A percentile compares a stretch with the other conserved stretches of the same genome.
Evolutionary conservation across 164 flowering plant species (phyloP).

Genomic region (Annona squamosa): DNA sequence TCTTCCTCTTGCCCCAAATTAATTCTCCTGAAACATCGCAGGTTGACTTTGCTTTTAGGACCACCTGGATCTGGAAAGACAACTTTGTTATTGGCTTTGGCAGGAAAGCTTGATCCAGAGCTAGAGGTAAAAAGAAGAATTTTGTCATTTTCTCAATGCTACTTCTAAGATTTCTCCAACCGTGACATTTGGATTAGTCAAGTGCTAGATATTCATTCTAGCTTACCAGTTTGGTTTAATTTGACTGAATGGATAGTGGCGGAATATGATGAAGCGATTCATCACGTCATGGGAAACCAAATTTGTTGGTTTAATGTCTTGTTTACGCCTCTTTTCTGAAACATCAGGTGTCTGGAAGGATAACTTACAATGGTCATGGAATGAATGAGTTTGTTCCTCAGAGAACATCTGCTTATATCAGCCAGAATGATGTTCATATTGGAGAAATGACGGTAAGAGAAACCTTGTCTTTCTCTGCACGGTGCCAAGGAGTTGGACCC

Average conservation of each 20-base stretch:
- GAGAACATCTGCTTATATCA: constrained; percentile 57
- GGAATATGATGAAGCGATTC: not conserved
- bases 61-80: constrained; percentile 34
- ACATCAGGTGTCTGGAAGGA: constrained; percentile 40
- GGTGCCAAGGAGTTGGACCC: constrained; percentile 62
- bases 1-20: not conserved
- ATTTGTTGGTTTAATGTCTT: not conserved
- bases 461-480: constrained; percentile 50
- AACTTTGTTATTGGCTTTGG: constrained; percentile 27
- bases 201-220: not conserved
- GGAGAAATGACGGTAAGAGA: constrained; percentile 63
- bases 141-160: not conserved
- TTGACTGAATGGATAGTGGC: not conserved
- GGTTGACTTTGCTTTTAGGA: constrained; percentile 36
- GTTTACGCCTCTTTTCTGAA: not conserved
- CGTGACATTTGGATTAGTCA: not conserved
- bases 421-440: constrained; percentile 55
- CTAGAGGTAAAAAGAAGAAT: constrained; percentile 27
- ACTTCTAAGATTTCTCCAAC: not conserved
- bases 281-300: not conserved
- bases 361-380: constrained; percentile 64
- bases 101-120: constrained; percentile 34
- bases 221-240: not conserved
- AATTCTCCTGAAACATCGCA: constrained; percentile 10
- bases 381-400: constrained; percentile 66